These are phyloP conservation scores for Alternaria novae-zelandiae DNA, from an alignment of 2,329 filamentous ascomycete species.

Conservation along the genomic window DNA sequence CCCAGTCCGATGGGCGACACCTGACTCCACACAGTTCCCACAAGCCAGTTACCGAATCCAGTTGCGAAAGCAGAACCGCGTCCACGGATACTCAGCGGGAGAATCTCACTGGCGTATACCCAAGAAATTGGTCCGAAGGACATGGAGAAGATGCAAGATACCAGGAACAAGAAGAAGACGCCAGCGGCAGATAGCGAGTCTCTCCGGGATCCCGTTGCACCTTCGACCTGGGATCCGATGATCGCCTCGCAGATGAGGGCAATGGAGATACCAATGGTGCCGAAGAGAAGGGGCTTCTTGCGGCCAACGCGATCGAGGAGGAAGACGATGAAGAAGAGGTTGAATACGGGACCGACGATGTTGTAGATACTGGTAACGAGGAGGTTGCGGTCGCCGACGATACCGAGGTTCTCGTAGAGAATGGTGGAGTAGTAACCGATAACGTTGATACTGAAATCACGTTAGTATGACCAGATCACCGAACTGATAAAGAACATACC, in stretches of 20 bases:
- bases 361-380: conserved; percentile 68
- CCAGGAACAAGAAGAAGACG: conserved; percentile 69
- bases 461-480: conserved; percentile 7
- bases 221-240: conserved; percentile 52
- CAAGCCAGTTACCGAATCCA: conserved; percentile 65
- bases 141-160: conserved; percentile 45
- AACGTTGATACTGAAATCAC: conserved; percentile 54
- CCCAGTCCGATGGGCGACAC: conserved; percentile 61
- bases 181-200: conserved; percentile 63
- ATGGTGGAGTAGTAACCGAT: conserved; percentile 69
- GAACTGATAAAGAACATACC: conserved; percentile 39
- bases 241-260: conserved; percentile 66
- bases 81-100: conserved; percentile 68
- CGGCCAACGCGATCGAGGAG: conserved; percentile 61
- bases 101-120: conserved; percentile 71
- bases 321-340: conserved; percentile 67
- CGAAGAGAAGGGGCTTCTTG: conserved; percentile 61
- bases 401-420: conserved; percentile 64
- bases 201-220: conserved; percentile 38
- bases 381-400: conserved; percentile 60
- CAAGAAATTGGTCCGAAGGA: conserved; percentile 55
- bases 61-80: conserved; percentile 65
- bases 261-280: conserved; percentile 61
- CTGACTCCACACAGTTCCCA: conserved; percentile 66
- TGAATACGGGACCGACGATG: conserved; percentile 62